phyloP scores from a whole-genome alignment of 768 basidiomycete genomes.

The Floccularia luteovirens region DNA sequence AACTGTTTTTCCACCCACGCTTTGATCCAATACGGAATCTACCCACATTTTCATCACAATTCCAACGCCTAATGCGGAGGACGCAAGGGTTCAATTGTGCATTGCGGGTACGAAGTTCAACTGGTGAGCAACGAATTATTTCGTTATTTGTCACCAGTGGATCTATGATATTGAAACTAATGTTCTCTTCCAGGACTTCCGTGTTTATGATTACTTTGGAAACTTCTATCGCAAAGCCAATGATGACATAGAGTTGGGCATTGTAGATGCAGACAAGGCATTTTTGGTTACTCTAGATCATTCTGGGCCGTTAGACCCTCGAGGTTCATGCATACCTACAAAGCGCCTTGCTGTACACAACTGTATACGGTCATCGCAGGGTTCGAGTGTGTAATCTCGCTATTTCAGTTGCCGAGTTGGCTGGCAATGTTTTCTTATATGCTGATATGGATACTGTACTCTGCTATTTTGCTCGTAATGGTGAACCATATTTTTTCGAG shows the following conservation, averaged over 20 bases:
- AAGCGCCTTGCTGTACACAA: conserved; percentile 84
- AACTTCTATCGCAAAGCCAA: conserved; percentile 62
- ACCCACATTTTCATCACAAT: conserved; percentile 60
- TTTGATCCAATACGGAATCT: conserved; percentile 69
- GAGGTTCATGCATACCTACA: conserved; percentile 76
- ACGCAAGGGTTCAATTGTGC: conserved; percentile 76
- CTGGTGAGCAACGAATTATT: conserved; percentile 38
- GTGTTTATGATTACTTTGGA: conserved; percentile 58
- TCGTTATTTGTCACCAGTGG: neutral
- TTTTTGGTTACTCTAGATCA: conserved; percentile 74
- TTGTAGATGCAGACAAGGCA: conserved; percentile 76
- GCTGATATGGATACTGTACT: conserved; percentile 87
- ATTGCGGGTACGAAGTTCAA: conserved; percentile 78
- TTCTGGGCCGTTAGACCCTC: conserved; percentile 57
- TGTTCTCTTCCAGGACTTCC: conserved; percentile 40
- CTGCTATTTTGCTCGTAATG: conserved; percentile 66
- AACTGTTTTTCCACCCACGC: conserved; percentile 88
- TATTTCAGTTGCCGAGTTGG: conserved; percentile 70
- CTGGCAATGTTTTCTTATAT: conserved; percentile 86
- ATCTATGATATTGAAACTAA: neutral
- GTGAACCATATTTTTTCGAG: conserved; percentile 31
- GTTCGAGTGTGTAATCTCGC: conserved; percentile 87
- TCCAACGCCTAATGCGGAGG: conserved; percentile 59
- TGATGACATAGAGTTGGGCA: conserved; percentile 73
- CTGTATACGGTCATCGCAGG: conserved; percentile 64